phyloP scores from a whole-genome alignment of 257 asterid species.

The Ophiorrhiza pumila region DNA sequence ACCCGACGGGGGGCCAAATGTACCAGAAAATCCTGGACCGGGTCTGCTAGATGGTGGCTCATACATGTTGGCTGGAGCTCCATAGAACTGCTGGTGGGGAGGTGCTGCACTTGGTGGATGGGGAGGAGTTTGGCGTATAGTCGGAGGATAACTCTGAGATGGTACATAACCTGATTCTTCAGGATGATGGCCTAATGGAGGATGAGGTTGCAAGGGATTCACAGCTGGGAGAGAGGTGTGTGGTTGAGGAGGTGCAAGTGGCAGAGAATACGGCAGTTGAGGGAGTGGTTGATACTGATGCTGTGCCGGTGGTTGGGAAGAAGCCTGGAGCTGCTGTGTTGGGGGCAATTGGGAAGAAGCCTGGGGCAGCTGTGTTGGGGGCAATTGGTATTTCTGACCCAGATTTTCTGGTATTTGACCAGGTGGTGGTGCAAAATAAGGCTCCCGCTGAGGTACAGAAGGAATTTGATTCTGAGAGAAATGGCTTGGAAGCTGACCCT shows the following conservation, averaged over 20 bases:
- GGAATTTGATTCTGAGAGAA: slow-evolving; percentile 51
- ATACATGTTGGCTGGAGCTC: slow-evolving; percentile 44
- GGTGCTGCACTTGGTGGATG: slow-evolving; percentile 47
- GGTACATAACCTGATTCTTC: slow-evolving; percentile 63
- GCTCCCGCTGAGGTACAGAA: slow-evolving; percentile 50
- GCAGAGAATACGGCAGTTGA: slow-evolving; percentile 57
- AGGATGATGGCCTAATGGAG: slow-evolving; percentile 52
- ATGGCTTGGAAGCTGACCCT: slow-evolving; percentile 54
- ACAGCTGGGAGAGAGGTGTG: slow-evolving; percentile 41
- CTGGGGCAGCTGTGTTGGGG: no score
- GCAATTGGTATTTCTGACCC: slow-evolving; percentile 55
- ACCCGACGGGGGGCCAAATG: slow-evolving; percentile 54
- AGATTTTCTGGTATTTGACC: slow-evolving; percentile 53
- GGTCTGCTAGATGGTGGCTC: slow-evolving; percentile 68
- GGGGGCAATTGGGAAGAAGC: slow-evolving; percentile 56
- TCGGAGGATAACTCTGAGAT: slow-evolving; percentile 52
- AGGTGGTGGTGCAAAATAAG: slow-evolving; percentile 58
- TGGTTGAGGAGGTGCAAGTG: slow-evolving; percentile 45
- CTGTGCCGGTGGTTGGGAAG: slow-evolving; percentile 27
- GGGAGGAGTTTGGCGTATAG: slow-evolving; percentile 44
- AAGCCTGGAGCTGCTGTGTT: slow-evolving; percentile 35
- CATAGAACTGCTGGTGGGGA: slow-evolving; percentile 61
- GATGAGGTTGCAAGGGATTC: slow-evolving; percentile 51
- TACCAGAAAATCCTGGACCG: slow-evolving; percentile 62
- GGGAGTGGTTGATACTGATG: slow-evolving; percentile 49